These are phyloP conservation scores for Aureobasidium mangrovei DNA, from an alignment of 2,329 filamentous ascomycete species.

Conservation along the genomic window DNA sequence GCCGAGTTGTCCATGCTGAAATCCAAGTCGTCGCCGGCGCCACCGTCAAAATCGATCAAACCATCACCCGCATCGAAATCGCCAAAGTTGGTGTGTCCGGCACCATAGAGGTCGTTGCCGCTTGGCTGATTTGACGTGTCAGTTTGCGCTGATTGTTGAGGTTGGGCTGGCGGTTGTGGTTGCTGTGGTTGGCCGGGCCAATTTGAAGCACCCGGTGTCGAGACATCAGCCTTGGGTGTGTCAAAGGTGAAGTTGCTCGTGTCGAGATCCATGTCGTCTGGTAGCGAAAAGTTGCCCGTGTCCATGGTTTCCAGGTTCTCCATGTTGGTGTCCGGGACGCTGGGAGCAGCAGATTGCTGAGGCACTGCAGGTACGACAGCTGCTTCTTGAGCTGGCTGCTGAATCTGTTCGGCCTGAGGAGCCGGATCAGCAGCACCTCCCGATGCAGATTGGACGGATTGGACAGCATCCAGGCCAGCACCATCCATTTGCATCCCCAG, in stretches of 20 bases:
- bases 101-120: slow-evolving; percentile 36
- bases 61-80: slow-evolving; percentile 46
- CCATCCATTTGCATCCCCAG: slow-evolving; percentile 25
- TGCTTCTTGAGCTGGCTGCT: not conserved
- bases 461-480: slow-evolving; percentile 44
- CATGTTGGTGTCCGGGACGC: slow-evolving; percentile 9
- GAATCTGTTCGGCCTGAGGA: not conserved
- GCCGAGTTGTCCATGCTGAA: slow-evolving; percentile 70
- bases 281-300: slow-evolving; percentile 15
- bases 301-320: slow-evolving; percentile 16
- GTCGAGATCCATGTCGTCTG: slow-evolving; percentile 17
- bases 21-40: slow-evolving; percentile 47
- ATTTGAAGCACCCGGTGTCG: not conserved
- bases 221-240: slow-evolving; percentile 9
- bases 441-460: slow-evolving; percentile 49
- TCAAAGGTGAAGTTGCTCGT: slow-evolving; percentile 12
- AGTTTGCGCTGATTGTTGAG: slow-evolving; percentile 10
- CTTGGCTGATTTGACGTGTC: slow-evolving; percentile 9
- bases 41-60: slow-evolving; percentile 31
- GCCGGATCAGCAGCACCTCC: not conserved
- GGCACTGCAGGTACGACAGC: not conserved
- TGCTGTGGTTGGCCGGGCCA: slow-evolving; percentile 9
- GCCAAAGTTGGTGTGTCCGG: slow-evolving; percentile 39
- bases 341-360: slow-evolving; percentile 1
- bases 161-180: slow-evolving; percentile 1